phyloP scores from a whole-genome alignment of 176 grass and related monocot genomes.

The Aegilops speltoides region DNA sequence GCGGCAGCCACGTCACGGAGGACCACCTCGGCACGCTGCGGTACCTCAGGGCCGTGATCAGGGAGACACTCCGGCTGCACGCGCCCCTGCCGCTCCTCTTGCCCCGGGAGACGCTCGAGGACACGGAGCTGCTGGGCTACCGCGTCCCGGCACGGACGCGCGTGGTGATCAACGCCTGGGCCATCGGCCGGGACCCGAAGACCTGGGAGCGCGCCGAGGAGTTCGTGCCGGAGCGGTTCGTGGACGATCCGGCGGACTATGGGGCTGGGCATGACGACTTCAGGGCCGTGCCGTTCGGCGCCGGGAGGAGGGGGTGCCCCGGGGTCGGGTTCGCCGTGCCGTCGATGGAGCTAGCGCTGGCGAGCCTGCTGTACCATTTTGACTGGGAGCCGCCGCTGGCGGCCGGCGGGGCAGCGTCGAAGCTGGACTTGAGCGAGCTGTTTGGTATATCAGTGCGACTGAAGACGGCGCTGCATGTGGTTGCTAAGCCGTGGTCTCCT shows the following conservation, averaged over 20 bases:
- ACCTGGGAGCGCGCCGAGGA: slow-evolving; percentile 47
- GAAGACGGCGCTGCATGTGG: slow-evolving; percentile 28
- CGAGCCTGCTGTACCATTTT: slow-evolving; percentile 31
- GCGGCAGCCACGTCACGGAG: slow-evolving; percentile 9
- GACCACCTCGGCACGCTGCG: background rate
- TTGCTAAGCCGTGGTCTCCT: slow-evolving; percentile 33
- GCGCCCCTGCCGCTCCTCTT: slow-evolving; percentile 40
- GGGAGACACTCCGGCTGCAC: slow-evolving; percentile 53
- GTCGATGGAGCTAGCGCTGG: slow-evolving; percentile 32
- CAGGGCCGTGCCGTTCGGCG: slow-evolving; percentile 55
- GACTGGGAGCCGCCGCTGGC: slow-evolving; percentile 34
- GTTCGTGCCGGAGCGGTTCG: slow-evolving; percentile 52
- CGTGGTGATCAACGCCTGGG: slow-evolving; percentile 53
- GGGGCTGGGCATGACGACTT: slow-evolving; percentile 35
- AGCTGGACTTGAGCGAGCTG: slow-evolving; percentile 30
- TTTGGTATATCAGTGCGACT: slow-evolving; percentile 30
- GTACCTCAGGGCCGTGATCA: slow-evolving; percentile 40
- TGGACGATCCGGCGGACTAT: background rate
- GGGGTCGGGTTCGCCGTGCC: slow-evolving; percentile 37
- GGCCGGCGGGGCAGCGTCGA: background rate
- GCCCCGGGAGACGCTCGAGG: slow-evolving; percentile 36
- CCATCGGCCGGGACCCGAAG: slow-evolving; percentile 36
- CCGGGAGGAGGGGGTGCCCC: slow-evolving; percentile 54
- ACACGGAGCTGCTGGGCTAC: slow-evolving; percentile 44
- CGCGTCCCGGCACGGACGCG: slow-evolving; percentile 5